These are phyloP conservation scores for Symbiodinium pilosum DNA, from an alignment of 73 alveolate genomes.

Conservation along the genomic window DNA sequence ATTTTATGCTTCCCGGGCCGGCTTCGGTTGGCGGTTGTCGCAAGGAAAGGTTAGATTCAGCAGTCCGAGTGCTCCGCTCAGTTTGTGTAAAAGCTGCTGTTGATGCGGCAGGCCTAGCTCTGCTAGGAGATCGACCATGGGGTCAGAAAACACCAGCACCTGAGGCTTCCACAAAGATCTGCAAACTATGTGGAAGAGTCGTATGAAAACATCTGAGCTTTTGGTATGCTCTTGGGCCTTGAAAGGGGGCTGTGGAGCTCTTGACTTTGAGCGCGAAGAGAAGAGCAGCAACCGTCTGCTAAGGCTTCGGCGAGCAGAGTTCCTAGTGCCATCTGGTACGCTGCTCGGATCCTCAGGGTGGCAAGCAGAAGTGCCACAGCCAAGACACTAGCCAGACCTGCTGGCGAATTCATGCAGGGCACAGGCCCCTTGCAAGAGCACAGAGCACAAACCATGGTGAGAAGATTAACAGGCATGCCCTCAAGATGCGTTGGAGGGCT, in stretches of 20 bases:
- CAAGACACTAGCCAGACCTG: too few species aligned
- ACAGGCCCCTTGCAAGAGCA: neutral
- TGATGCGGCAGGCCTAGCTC: conserved; percentile 11
- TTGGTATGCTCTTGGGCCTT: too few species aligned
- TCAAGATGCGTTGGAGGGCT: neutral
- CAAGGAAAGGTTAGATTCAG: neutral
- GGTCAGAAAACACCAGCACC: conserved; percentile 89
- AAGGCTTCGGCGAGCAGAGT: conserved; percentile 34
- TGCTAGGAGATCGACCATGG: conserved; percentile 93
- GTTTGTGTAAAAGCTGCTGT: neutral
- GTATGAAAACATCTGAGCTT: too few species aligned
- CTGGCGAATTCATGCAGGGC: neutral
- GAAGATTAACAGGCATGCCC: too few species aligned
- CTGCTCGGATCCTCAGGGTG: conserved; percentile 48
- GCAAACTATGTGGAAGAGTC: too few species aligned
- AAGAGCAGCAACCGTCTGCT: too few species aligned
- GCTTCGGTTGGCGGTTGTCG: too few species aligned
- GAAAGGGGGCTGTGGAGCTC: too few species aligned
- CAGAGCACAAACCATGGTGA: too few species aligned
- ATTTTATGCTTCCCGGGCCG: too few species aligned
- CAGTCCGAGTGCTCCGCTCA: neutral
- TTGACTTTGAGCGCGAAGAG: too few species aligned
- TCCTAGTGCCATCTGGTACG: conserved; percentile 76
- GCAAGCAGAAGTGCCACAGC: neutral
- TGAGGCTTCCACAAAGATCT: too few species aligned